Conservation (phyloP, 192 early-diverging fungal species). For the Coemansia sp. region DNA sequence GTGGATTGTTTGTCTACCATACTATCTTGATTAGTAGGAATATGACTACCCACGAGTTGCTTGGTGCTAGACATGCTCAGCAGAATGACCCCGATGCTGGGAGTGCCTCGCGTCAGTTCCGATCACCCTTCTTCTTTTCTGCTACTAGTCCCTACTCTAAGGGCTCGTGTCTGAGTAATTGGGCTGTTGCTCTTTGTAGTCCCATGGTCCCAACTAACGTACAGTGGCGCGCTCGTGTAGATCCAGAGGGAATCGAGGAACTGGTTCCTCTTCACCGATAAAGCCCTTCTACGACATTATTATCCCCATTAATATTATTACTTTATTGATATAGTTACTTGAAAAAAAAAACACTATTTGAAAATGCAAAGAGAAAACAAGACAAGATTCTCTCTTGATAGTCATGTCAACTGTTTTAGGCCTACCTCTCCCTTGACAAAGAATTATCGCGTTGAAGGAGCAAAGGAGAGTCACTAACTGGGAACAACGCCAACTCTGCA, state of each 20-base stretch:
- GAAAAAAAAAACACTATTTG: background rate
- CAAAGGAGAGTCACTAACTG: no score
- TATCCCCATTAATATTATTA: background rate
- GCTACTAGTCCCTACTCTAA: constrained; percentile 40
- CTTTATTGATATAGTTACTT: background rate
- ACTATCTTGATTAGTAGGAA: constrained; percentile 68
- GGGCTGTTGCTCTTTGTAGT: constrained; percentile 45
- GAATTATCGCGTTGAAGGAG: no score
- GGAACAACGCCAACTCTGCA: no score
- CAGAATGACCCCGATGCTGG: background rate
- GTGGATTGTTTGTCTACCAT: constrained; percentile 78
- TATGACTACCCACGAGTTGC: constrained; percentile 90
- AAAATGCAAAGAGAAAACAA: no score
- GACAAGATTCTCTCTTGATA: no score
- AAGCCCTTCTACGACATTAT: background rate
- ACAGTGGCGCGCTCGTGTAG: constrained; percentile 46
- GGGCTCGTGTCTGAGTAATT: constrained; percentile 44
- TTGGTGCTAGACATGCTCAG: constrained; percentile 42
- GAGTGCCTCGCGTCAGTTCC: background rate
- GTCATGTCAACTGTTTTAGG: no score
- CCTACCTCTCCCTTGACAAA: no score
- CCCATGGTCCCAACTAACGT: constrained; percentile 39
- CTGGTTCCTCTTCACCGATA: constrained; percentile 25
- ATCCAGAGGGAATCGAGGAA: constrained; percentile 55
- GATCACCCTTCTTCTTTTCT: constrained; percentile 17